These are phyloP conservation scores for Parathielavia appendiculata DNA, from an alignment of 495 filamentous ascomycete genomes.

Conservation along the genomic window DNA sequence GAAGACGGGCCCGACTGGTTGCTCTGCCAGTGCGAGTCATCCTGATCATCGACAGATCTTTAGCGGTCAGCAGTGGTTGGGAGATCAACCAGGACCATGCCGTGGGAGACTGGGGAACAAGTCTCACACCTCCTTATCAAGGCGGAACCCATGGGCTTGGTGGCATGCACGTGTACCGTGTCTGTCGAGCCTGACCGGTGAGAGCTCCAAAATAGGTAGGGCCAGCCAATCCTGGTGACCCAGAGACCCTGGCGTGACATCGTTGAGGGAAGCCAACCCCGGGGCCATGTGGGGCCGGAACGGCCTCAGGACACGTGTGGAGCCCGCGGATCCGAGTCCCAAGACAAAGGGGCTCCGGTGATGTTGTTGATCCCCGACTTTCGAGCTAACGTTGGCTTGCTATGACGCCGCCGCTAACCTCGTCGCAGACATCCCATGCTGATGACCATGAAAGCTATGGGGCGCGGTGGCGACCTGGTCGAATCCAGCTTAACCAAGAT, in stretches of 20 bases:
- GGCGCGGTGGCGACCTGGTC: not conserved
- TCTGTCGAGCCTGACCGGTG: not conserved
- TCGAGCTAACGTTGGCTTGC: no score
- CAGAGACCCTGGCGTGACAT: not conserved
- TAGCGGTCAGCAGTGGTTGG: not conserved
- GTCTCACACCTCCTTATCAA: no score
- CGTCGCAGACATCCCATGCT: not conserved
- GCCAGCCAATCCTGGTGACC: slow-evolving; percentile 1
- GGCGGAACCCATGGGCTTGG: no score
- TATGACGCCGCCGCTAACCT: not conserved
- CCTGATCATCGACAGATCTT: not conserved
- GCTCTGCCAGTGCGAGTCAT: not conserved
- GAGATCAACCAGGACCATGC: not conserved
- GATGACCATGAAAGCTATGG: not conserved
- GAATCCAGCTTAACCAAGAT: not conserved
- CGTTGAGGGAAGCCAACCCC: not conserved
- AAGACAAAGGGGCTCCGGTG: not conserved
- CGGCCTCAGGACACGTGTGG: not conserved
- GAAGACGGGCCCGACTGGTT: not conserved
- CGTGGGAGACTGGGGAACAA: no score
- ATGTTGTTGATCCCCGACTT: not conserved
- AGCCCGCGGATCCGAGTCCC: not conserved
- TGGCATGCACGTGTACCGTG: not conserved
- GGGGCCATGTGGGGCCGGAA: not conserved
- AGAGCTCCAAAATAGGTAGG: not conserved